A percentile compares a stretch with the other conserved stretches of the same genome.
phyloP scores from a whole-genome alignment of 352 stramenopile genomes.

The Pythium aphanidermatum region DNA sequence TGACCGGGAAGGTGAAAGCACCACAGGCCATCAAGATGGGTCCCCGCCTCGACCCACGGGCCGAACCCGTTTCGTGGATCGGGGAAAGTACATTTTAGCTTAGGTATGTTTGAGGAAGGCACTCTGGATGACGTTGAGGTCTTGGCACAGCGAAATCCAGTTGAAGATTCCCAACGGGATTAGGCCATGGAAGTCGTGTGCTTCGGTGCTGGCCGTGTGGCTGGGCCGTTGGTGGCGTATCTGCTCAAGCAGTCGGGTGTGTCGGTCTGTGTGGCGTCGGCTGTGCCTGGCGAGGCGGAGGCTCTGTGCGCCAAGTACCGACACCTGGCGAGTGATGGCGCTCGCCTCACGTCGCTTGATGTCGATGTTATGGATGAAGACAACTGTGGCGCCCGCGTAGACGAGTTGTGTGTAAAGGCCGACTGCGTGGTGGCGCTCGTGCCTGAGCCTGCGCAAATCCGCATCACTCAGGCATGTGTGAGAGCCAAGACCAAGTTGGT shows the following conservation, averaged over 20 bases:
- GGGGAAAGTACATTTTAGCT: no score
- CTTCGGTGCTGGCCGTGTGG: slow-evolving; percentile 45
- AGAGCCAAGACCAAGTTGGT: slow-evolving; percentile 58
- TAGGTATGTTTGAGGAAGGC: no score
- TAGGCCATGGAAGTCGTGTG: slow-evolving; percentile 20
- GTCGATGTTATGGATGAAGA: slow-evolving; percentile 22
- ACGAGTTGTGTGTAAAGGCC: slow-evolving; percentile 23
- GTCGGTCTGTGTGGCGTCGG: slow-evolving; percentile 23
- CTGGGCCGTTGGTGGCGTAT: slow-evolving; percentile 31
- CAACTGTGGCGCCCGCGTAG: slow-evolving; percentile 1
- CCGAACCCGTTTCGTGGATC: no score
- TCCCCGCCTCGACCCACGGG: slow-evolving; percentile 2
- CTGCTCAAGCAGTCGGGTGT: slow-evolving; percentile 22
- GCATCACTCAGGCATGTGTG: slow-evolving; percentile 65
- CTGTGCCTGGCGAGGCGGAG: slow-evolving; percentile 23
- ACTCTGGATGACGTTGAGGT: slow-evolving; percentile 2
- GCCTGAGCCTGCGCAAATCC: slow-evolving; percentile 71
- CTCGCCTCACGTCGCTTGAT: slow-evolving; percentile 7
- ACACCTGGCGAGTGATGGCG: not conserved
- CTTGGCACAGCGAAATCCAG: not conserved
- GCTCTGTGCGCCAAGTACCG: slow-evolving; percentile 19
- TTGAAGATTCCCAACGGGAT: not conserved
- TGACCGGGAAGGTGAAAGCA: no score
- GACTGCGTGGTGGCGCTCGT: slow-evolving; percentile 84
- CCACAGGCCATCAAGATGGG: no score